Percentiles rank a stretch among this genome's conserved stretches.
Conservation (phyloP, 108 stramenopile species). For the Skeletonema tropicum region DNA sequence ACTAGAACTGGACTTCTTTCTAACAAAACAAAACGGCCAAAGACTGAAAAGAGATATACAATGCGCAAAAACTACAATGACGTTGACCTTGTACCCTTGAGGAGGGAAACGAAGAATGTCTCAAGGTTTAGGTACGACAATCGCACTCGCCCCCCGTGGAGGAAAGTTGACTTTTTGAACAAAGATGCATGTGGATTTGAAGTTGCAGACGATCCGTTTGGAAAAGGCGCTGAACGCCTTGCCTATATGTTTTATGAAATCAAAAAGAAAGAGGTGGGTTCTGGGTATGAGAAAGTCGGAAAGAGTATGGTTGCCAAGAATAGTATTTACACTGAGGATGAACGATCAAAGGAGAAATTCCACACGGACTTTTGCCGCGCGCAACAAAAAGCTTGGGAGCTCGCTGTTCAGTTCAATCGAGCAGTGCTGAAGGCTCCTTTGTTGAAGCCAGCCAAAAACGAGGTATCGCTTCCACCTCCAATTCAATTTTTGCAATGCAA, state of each 20-base stretch:
- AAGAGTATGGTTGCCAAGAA: constrained; percentile 43
- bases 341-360: constrained; percentile 41
- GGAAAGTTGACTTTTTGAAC: constrained; percentile 26
- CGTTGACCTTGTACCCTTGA: constrained; percentile 15
- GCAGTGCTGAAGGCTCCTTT: constrained; percentile 31
- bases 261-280: constrained; percentile 15
- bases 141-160: constrained; percentile 21
- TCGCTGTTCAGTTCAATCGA: constrained; percentile 33
- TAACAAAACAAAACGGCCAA: constrained; percentile 17
- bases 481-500: constrained; percentile 45
- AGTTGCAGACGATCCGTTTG: constrained; percentile 49
- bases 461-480: constrained; percentile 33
- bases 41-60: constrained; percentile 34
- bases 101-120: constrained; percentile 31
- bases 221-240: constrained; percentile 49
- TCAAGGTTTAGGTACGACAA: constrained; percentile 29
- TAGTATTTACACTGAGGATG: constrained; percentile 39
- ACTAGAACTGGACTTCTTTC: constrained; percentile 39
- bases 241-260: constrained; percentile 46
- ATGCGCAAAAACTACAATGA: constrained; percentile 34
- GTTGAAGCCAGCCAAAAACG: constrained; percentile 35
- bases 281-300: constrained; percentile 38
- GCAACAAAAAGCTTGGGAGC: constrained; percentile 34
- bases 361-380: constrained; percentile 45
- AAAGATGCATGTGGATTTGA: constrained; percentile 27